Base-by-base conservation (phyloP, 1,139 yeast genomes). In the Saccharomyces uvarum region DNA sequence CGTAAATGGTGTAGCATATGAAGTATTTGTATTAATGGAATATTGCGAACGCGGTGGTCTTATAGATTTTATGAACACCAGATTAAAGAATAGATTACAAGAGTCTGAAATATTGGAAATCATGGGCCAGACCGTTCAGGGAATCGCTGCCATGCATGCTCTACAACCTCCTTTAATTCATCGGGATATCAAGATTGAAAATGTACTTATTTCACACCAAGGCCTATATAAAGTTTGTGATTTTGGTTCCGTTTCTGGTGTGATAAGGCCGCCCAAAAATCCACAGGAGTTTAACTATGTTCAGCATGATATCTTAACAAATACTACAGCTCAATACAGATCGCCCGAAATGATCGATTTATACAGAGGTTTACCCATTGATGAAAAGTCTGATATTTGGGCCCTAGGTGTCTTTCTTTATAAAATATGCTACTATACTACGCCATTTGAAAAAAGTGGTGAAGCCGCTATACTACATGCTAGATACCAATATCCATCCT, bases 301-400 rank as follows among this genome's bases (percentile, higher is more conserved):
- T 32, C 82, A 82, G 57, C 82, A 83, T 64, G 93, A 86, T 67
- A 79, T 86, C 50, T 71, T 86, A 69, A 80, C 81, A 60, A 88
- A 86, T 64, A 86, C 95, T 0, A 86, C 95, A 0, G 93, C 93
- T 0, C 95, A 86, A 67, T 86, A 86, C 63, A 73, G 95, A 55
- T 76, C 88, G 0, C 95, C 95, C 0, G 95, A 86, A 68, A 86
- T 86, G 93, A 76, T 86, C 51, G 91, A 86, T 63, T 75, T 86
- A 50, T 80, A 81, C 61, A 73, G 84, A 53, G 84, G 86, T 1
- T 73, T 78, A 51, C 84, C 90, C 4, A 83, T 86, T 32, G 88
- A 86, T 67, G 88, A 85, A 61, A 85, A 84, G 68, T 78, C 87
- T 4, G 95, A 86, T 69, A 82, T 86, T 38, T 86, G 95, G 95